These are phyloP conservation scores for Biscutella laevigata DNA, from an alignment of 441 rosid genomes.

Conservation along the genomic window DNA sequence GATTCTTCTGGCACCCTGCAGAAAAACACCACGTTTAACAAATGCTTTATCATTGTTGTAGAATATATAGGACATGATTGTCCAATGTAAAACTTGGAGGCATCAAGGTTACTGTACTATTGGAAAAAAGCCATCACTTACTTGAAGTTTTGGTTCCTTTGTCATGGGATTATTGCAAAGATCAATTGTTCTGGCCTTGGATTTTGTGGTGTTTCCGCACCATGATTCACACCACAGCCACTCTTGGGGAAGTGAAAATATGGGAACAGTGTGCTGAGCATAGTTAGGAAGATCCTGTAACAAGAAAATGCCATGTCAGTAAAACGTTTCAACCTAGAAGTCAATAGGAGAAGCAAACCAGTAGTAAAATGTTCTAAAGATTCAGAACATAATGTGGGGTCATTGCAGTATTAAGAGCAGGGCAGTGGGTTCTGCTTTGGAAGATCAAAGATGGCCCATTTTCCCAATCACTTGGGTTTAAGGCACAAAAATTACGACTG, in stretches of 20 bases:
- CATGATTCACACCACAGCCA: conserved; percentile 99
- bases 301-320: conserved; percentile 11
- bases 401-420: neutral
- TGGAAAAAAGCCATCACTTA: conserved; percentile 10
- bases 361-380: neutral
- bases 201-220: conserved; percentile 92
- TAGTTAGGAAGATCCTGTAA: conserved; percentile 98
- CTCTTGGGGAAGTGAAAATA: conserved; percentile 90
- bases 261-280: conserved; percentile 91
- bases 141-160: conserved; percentile 98
- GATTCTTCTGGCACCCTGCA: conserved; percentile 90
- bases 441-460: neutral
- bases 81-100: neutral
- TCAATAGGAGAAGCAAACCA: conserved; percentile 2
- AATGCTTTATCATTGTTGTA: neutral
- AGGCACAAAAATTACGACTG: neutral
- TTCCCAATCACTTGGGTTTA: neutral
- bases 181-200: conserved; percentile 90
- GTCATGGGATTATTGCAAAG: conserved; percentile 99
- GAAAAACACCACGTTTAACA: conserved; percentile 1
- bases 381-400: neutral
- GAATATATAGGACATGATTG: neutral
- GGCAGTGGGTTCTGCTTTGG: neutral
- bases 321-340: conserved; percentile 4
- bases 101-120: neutral